phyloP scores from a whole-genome alignment of 306 rosid species.

The Alnus glutinosa region DNA sequence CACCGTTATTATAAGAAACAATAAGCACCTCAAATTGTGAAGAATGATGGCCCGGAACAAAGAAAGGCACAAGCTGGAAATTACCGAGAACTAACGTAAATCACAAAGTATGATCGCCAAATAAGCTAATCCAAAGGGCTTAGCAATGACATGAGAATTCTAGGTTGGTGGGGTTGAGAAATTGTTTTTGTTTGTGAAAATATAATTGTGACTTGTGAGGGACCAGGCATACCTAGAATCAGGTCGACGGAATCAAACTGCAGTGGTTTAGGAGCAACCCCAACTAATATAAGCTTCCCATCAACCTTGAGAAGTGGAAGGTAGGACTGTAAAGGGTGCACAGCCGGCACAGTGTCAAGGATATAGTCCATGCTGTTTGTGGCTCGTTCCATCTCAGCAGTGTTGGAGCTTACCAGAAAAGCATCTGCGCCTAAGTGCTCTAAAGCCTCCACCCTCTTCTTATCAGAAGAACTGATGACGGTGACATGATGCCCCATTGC shows the following conservation, averaged over 20 bases:
- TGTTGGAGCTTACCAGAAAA: constrained; percentile 42
- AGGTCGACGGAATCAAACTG: constrained; percentile 36
- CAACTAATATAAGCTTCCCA: constrained; percentile 44
- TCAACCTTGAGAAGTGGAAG: constrained; percentile 42
- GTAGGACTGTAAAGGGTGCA: constrained; percentile 34
- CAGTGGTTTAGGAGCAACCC: constrained; percentile 39
- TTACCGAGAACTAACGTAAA: no score
- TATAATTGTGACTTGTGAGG: not conserved
- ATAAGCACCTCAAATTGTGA: not conserved
- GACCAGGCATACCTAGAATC: constrained; percentile 30
- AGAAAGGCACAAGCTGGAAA: no score
- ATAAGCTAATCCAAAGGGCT: not conserved
- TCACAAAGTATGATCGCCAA: not conserved
- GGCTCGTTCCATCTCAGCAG: constrained; percentile 38
- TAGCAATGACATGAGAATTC: not conserved
- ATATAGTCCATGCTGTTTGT: constrained; percentile 40
- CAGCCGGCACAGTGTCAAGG: constrained; percentile 45
- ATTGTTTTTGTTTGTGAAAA: not conserved
- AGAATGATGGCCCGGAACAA: not conserved
- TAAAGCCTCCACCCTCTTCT: constrained; percentile 44
- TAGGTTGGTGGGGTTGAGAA: not conserved
- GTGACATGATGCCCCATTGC: constrained; percentile 57
- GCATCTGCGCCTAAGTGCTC: constrained; percentile 44
- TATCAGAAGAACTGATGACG: constrained; percentile 57
- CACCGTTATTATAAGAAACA: not conserved